phyloP scores from a whole-genome alignment of 495 filamentous ascomycete genomes.

The Penicillium manginii region DNA sequence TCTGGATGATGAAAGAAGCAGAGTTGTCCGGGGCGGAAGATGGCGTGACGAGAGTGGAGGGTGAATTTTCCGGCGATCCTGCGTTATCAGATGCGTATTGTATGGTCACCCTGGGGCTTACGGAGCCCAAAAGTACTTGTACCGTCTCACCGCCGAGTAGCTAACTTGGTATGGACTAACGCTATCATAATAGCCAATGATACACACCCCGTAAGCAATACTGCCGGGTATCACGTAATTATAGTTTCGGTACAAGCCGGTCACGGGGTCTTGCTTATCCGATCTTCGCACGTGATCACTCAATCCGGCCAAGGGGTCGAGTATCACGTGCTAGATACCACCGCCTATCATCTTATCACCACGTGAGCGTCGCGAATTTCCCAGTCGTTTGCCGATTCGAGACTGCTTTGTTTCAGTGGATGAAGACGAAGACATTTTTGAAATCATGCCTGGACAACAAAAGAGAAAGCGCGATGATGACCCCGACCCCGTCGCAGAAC shows the following conservation, averaged over 20 bases:
- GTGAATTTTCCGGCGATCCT: slow-evolving; percentile 32
- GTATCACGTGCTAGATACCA: background rate
- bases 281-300: background rate
- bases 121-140: no score
- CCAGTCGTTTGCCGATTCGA: background rate
- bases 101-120: no score
- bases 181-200: no score
- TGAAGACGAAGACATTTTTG: background rate
- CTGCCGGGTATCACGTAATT: no score
- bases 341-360: slow-evolving; percentile 11
- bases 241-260: no score
- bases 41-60: slow-evolving; percentile 31
- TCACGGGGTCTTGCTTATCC: slow-evolving; percentile 3
- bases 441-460: slow-evolving; percentile 26
- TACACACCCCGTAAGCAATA: no score
- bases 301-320: background rate
- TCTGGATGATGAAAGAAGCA: slow-evolving; percentile 4
- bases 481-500: slow-evolving; percentile 27
- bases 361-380: slow-evolving; percentile 18
- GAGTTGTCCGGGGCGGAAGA: slow-evolving; percentile 19
- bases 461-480: slow-evolving; percentile 44
- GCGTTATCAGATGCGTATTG: slow-evolving; percentile 35
- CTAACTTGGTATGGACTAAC: no score
- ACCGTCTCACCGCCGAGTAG: no score
- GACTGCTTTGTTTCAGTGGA: no score